phyloP scores from a whole-genome alignment of 306 rosid genomes.

The Glycine tomentella region DNA sequence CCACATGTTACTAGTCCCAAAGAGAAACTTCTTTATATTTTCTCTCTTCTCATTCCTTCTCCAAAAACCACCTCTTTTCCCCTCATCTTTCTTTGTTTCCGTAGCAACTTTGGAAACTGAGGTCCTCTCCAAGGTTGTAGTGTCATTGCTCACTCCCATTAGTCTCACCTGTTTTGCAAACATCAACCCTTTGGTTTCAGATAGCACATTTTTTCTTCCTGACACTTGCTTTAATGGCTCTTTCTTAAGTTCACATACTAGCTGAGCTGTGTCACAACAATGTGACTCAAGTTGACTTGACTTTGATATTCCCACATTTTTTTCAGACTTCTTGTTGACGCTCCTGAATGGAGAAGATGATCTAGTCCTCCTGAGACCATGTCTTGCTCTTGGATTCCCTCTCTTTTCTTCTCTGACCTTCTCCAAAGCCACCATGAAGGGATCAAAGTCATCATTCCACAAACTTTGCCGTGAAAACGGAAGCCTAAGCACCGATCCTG shows the following conservation, averaged over 20 bases:
- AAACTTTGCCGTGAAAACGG: conserved; percentile 49
- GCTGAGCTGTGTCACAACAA: conserved; percentile 5
- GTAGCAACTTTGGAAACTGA: conserved; percentile 29
- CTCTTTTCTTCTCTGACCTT: conserved; percentile 62
- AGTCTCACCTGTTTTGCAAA: conserved; percentile 58
- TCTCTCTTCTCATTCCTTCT: conserved; percentile 51
- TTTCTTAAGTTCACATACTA: conserved; percentile 27
- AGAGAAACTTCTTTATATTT: conserved; percentile 51
- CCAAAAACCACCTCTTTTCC: conserved; percentile 44
- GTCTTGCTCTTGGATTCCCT: conserved; percentile 44
- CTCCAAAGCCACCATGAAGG: conserved; percentile 77
- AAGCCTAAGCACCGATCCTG: conserved; percentile 47
- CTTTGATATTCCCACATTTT: conserved; percentile 17
- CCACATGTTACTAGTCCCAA: conserved; percentile 40
- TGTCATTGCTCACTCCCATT: conserved; percentile 44
- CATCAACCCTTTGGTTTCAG: conserved; percentile 65
- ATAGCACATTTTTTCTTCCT: conserved; percentile 40
- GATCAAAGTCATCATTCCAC: conserved; percentile 90
- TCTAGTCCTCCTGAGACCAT: conserved; percentile 51
- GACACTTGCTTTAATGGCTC: conserved; percentile 31
- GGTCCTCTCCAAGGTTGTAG: conserved; percentile 7
- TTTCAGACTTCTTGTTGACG: conserved; percentile 26
- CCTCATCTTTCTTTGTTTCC: conserved; percentile 43
- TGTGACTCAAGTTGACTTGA: conserved; percentile 39
- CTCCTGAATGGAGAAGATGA: conserved; percentile 58